phyloP scores from a whole-genome alignment of 2,329 filamentous ascomycete genomes.

The Fonsecaea multimorphosa region DNA sequence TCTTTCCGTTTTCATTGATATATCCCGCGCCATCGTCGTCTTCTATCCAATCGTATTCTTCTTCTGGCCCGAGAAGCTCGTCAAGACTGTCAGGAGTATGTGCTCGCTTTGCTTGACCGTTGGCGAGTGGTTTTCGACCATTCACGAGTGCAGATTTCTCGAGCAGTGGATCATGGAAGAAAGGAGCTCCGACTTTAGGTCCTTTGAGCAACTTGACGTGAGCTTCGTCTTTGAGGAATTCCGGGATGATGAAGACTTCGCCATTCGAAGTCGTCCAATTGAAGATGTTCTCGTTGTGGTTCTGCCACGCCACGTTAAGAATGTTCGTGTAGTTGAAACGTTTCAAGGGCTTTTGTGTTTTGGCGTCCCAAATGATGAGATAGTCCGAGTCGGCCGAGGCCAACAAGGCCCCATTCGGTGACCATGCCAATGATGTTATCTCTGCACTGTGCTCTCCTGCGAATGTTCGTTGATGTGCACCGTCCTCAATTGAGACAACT shows the following conservation, averaged over 20 bases:
- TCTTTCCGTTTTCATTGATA: slow-evolving; percentile 69
- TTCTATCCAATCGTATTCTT: slow-evolving; percentile 81
- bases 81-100: slow-evolving; percentile 79
- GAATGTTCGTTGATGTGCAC: slow-evolving; percentile 84
- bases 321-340: slow-evolving; percentile 82
- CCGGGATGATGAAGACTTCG: slow-evolving; percentile 86
- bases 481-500: slow-evolving; percentile 85
- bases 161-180: slow-evolving; percentile 78
- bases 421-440: slow-evolving; percentile 89
- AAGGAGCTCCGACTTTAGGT: slow-evolving; percentile 66
- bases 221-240: slow-evolving; percentile 65
- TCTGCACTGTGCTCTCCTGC: slow-evolving; percentile 79
- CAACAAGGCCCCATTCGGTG: slow-evolving; percentile 88
- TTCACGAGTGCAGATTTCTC: slow-evolving; percentile 68
- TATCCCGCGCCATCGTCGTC: slow-evolving; percentile 97
- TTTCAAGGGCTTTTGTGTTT: slow-evolving; percentile 80
- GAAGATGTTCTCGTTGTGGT: slow-evolving; percentile 76
- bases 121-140: slow-evolving; percentile 60
- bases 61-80: slow-evolving; percentile 73
- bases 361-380: slow-evolving; percentile 80
- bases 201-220: slow-evolving; percentile 64
- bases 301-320: slow-evolving; percentile 88
- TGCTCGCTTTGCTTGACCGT: slow-evolving; percentile 61
- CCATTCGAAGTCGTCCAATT: slow-evolving; percentile 93
- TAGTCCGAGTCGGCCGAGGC: slow-evolving; percentile 65